phyloP scores from a whole-genome alignment of 352 stramenopile species.

The Pythium rishiriense region DNA sequence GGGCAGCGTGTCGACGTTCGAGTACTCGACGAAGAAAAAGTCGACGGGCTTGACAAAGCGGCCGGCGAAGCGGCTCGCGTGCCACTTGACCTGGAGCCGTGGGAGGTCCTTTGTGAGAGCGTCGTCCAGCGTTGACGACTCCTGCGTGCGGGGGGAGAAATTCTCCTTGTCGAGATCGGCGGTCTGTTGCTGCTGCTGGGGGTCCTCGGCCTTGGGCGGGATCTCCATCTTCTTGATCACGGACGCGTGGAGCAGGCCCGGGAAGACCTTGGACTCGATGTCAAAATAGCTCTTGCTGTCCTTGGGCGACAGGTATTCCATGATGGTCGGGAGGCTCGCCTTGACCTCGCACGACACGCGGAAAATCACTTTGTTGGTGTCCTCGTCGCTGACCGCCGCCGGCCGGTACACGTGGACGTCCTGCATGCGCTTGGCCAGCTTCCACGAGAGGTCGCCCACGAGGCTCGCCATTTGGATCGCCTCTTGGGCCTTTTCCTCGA shows the following conservation, averaged over 20 bases:
- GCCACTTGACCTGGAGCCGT: slow-evolving; percentile 83
- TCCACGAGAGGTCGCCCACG: slow-evolving; percentile 62
- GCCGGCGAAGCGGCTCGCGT: slow-evolving; percentile 78
- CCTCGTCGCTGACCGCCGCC: slow-evolving; percentile 43
- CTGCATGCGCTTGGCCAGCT: slow-evolving; percentile 72
- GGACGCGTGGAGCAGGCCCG: slow-evolving; percentile 69
- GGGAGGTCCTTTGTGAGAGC: slow-evolving; percentile 47
- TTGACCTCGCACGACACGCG: slow-evolving; percentile 85
- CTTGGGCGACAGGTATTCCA: slow-evolving; percentile 75
- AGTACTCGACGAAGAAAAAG: slow-evolving; percentile 88
- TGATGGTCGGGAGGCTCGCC: slow-evolving; percentile 70
- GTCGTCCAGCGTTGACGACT: slow-evolving; percentile 48
- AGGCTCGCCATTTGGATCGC: slow-evolving; percentile 60
- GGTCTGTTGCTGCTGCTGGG: not conserved
- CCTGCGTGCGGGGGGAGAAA: slow-evolving; percentile 38
- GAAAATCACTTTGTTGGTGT: slow-evolving; percentile 73
- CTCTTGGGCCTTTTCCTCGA: slow-evolving; percentile 77
- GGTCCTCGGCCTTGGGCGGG: slow-evolving; percentile 14
- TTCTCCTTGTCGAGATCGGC: slow-evolving; percentile 16
- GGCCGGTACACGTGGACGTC: slow-evolving; percentile 81
- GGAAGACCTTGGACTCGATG: slow-evolving; percentile 83
- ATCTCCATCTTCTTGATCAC: slow-evolving; percentile 84
- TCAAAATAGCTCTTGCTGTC: slow-evolving; percentile 77
- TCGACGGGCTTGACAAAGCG: slow-evolving; percentile 83
- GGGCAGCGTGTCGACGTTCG: slow-evolving; percentile 69